These are phyloP conservation scores for Magnaporthiopsis incrustans DNA, from an alignment of 2,329 filamentous ascomycete genomes.

Conservation along the genomic window DNA sequence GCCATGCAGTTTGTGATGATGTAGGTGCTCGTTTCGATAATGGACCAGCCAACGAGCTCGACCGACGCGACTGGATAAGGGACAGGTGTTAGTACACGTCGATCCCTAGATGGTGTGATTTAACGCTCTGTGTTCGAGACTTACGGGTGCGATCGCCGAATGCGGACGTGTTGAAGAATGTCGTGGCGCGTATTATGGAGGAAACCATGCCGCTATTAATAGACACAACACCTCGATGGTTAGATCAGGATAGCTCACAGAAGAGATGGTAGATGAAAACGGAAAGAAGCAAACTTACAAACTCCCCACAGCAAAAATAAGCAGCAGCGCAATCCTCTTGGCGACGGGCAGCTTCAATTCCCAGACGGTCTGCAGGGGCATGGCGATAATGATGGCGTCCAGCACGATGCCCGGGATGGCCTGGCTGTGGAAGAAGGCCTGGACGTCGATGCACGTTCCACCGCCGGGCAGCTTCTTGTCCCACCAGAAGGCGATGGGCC, in stretches of 20 bases:
- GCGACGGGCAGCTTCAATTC: constrained; percentile 16
- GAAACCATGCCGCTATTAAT: constrained; percentile 16
- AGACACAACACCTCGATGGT: constrained; percentile 4
- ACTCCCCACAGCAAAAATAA: constrained; percentile 18
- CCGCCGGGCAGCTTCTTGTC: constrained; percentile 8
- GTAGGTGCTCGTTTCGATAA: constrained; percentile 18
- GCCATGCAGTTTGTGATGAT: constrained; percentile 20
- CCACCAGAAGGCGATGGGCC: constrained; percentile 16
- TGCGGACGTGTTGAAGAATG: constrained; percentile 15
- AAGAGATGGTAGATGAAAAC: background rate
- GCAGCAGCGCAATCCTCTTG: constrained; percentile 18
- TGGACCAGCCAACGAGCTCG: constrained; percentile 16
- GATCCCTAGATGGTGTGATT: no score
- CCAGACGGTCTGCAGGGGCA: constrained; percentile 21
- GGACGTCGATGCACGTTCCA: constrained; percentile 16
- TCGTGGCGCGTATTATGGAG: constrained; percentile 14
- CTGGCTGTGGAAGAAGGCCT: constrained; percentile 20
- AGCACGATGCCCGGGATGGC: constrained; percentile 17
- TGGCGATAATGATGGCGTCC: constrained; percentile 18
- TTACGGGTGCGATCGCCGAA: constrained; percentile 16
- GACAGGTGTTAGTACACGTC: background rate
- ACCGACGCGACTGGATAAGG: constrained; percentile 13
- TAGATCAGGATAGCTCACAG: background rate
- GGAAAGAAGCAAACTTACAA: background rate
- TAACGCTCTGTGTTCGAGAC: background rate